These are phyloP conservation scores for Saccharomycopsis olivae DNA, from an alignment of 805 yeast genomes.

Conservation along the genomic window DNA sequence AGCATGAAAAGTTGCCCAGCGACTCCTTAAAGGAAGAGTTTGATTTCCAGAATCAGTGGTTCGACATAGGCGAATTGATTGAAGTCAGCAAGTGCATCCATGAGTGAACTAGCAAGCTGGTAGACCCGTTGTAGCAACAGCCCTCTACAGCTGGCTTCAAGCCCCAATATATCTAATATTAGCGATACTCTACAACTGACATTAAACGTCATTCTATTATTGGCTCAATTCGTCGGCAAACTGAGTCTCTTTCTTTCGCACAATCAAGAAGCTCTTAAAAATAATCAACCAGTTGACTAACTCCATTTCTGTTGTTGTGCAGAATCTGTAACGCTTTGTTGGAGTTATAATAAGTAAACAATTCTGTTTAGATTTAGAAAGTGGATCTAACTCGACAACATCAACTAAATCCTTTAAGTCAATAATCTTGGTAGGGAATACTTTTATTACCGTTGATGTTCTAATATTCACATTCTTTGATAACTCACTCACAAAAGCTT, in stretches of 20 bases:
- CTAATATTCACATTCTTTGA: constrained; percentile 5
- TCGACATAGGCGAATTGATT: constrained; percentile 15
- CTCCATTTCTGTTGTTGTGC: constrained; percentile 36
- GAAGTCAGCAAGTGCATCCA: constrained; percentile 11
- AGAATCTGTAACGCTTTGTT: constrained; percentile 32
- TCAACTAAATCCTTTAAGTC: constrained; percentile 30
- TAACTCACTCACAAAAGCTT: constrained; percentile 3
- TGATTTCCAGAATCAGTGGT: constrained; percentile 17
- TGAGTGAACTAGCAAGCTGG: constrained; percentile 6
- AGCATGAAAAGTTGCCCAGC: constrained; percentile 17
- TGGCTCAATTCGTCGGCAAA: too few species aligned
- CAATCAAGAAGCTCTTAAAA: constrained; percentile 27
- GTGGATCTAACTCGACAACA: constrained; percentile 40
- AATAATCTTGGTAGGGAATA: constrained; percentile 26
- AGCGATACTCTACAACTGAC: too few species aligned
- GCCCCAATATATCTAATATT: too few species aligned
- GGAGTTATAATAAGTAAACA: constrained; percentile 40
- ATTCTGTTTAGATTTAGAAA: constrained; percentile 32
- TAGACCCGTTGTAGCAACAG: too few species aligned
- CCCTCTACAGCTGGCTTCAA: too few species aligned
- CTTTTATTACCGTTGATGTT: constrained; percentile 1
- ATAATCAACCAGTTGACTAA: constrained; percentile 39
- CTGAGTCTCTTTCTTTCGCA: constrained; percentile 20
- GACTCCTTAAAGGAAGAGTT: constrained; percentile 7
- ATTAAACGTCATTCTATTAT: too few species aligned